Percentiles rank a stretch among this genome's conserved stretches.
phyloP scores from a whole-genome alignment of 1,139 yeast species.

The Hyphopichia wangnamkhiaoensis region DNA sequence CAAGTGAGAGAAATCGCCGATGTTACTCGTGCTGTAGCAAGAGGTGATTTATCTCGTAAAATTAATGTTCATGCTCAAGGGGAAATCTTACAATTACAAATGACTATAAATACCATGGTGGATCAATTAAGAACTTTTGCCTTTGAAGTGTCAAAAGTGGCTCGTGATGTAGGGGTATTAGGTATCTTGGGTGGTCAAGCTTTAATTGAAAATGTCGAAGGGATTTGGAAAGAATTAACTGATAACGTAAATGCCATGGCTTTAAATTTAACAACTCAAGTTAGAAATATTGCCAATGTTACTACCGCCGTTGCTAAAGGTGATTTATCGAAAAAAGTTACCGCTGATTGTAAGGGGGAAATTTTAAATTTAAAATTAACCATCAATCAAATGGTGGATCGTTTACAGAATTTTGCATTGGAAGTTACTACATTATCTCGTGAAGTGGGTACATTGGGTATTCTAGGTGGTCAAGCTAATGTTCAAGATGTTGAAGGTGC shows the following conservation, averaged over 20 bases:
- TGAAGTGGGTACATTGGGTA: constrained; percentile 89
- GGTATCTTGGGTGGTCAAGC: constrained; percentile 91
- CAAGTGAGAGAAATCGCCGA: constrained; percentile 87
- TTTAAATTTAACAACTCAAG: constrained; percentile 80
- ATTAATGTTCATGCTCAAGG: constrained; percentile 86
- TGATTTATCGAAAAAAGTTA: constrained; percentile 79
- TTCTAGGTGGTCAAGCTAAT: constrained; percentile 87
- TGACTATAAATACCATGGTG: constrained; percentile 84
- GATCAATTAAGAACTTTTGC: constrained; percentile 87
- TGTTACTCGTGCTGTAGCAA: constrained; percentile 81
- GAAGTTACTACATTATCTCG: constrained; percentile 86
- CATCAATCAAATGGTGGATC: constrained; percentile 84
- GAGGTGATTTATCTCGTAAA: constrained; percentile 74
- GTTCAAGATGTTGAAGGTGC: constrained; percentile 93
- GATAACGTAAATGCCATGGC: constrained; percentile 94
- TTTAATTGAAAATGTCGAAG: constrained; percentile 77
- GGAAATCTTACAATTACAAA: constrained; percentile 74
- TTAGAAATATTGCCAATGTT: constrained; percentile 85
- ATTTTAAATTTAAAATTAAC: constrained; percentile 78
- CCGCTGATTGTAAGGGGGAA: constrained; percentile 89
- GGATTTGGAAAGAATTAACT: constrained; percentile 86
- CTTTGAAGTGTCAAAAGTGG: constrained; percentile 83
- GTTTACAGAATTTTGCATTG: constrained; percentile 83
- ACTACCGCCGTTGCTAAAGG: constrained; percentile 94
- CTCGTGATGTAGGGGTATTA: constrained; percentile 87